Percentiles rank a stretch among this genome's conserved stretches.
Evolutionary conservation across 805 yeast species (phyloP).

Genomic region (Wickerhamomyces chambardii): DNA sequence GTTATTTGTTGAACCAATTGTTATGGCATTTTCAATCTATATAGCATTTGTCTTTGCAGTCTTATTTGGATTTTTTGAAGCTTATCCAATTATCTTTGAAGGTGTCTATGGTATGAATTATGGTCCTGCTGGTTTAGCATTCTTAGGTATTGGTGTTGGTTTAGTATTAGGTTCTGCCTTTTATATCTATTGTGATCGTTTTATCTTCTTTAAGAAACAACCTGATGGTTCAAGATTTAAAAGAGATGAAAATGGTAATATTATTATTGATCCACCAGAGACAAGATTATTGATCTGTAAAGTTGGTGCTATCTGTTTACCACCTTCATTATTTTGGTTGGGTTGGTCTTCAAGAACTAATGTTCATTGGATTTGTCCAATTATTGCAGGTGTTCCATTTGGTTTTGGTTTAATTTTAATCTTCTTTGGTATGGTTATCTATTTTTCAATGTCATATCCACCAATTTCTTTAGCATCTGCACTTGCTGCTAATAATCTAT

Average conservation of each 20-base stretch:
- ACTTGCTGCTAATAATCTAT: conserved; percentile 77
- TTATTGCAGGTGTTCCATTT: conserved; percentile 69
- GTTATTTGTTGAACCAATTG: conserved; percentile 71
- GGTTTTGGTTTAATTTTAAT: conserved; percentile 69
- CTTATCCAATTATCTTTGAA: conserved; percentile 65
- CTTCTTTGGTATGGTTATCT: conserved; percentile 61
- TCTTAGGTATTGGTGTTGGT: conserved; percentile 67
- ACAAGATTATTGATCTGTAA: conserved; percentile 49
- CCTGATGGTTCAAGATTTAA: conserved; percentile 57
- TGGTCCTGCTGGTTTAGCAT: conserved; percentile 63
- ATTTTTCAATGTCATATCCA: conserved; percentile 65
- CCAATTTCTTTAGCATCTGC: conserved; percentile 80
- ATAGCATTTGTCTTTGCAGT: conserved; percentile 73
- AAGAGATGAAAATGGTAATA: conserved; percentile 36
- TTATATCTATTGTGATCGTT: conserved; percentile 41
- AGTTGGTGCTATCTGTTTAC: conserved; percentile 59
- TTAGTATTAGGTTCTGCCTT: conserved; percentile 43
- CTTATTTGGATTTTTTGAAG: conserved; percentile 72
- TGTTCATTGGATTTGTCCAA: conserved; percentile 74
- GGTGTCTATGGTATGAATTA: conserved; percentile 50
- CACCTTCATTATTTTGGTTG: conserved; percentile 68
- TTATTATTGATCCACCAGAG: conserved; percentile 51
- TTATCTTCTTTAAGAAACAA: conserved; percentile 42
- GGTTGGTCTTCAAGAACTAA: conserved; percentile 61
- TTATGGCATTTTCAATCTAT: conserved; percentile 57